phyloP scores from a whole-genome alignment of 805 yeast species.

The Cyberlindnera subsufficiens region DNA sequence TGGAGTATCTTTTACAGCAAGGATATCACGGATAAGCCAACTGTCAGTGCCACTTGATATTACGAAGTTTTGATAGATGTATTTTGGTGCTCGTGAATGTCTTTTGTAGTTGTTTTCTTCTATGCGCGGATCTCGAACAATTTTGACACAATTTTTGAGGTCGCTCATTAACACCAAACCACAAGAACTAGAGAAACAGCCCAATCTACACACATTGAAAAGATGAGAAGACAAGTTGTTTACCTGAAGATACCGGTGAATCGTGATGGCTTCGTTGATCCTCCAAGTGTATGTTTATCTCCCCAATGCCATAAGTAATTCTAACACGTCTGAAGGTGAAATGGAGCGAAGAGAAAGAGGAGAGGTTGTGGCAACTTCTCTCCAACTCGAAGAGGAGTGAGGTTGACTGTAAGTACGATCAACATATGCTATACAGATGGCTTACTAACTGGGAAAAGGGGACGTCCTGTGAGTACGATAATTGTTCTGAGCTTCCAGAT shows the following conservation, averaged over 20 bases:
- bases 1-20: constrained; percentile 67
- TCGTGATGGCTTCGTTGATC: constrained; percentile 21
- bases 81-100: too few species aligned
- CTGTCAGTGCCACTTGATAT: constrained; percentile 19
- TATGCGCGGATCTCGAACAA: too few species aligned
- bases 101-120: too few species aligned
- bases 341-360: constrained; percentile 22
- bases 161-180: too few species aligned
- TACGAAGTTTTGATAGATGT: too few species aligned
- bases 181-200: background rate
- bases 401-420: constrained; percentile 16
- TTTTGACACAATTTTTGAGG: too few species aligned
- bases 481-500: background rate
- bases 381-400: constrained; percentile 22
- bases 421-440: background rate
- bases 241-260: constrained; percentile 21
- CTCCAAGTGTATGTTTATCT: constrained; percentile 15
- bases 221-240: constrained; percentile 10
- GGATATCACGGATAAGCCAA: constrained; percentile 59
- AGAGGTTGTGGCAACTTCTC: constrained; percentile 19
- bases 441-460: constrained; percentile 7
- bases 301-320: background rate
- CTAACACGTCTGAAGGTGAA: constrained; percentile 8
- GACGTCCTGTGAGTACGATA: constrained; percentile 3
- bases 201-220: background rate